Base-by-base conservation (phyloP, 805 yeast genomes). In the Metschnikowia koreensis region DNA sequence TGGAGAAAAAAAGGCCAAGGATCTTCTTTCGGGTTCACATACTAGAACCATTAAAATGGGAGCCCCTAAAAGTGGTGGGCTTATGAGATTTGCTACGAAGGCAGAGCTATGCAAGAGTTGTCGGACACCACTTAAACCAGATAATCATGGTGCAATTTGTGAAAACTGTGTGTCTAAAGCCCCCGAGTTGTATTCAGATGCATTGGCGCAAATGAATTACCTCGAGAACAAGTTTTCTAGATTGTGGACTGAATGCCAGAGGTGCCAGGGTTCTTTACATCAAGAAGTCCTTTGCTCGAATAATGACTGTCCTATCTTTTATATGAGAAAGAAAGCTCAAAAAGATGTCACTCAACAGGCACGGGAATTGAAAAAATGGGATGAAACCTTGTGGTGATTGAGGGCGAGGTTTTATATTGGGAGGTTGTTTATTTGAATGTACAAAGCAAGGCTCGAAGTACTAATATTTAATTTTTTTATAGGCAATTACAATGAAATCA, bases 211-310 rank as follows among this genome's bases (percentile, higher is more conserved):
- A 53, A 84, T 92, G 77, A 87, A 90, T 65, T 83, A 82, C 41
- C 70, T 93, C 53, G 97, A 94, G 65, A 80, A 82, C 53, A 85
- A 86, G 60, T 94, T 90, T 62, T 84, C 96, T 2, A 76, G 96
- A 57, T 72, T 94, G 56, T 94, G 99, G 99, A 93, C 98, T 0
- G 96, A 94, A 66, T 96, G 99, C 67, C 99, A 94, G 71, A 76
- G 97, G 53, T 94, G 99, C 68, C 97, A 96, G 61, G 98, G 98
- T 0, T 88, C 94, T 27, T 73, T 96, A 49, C 97, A 94, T 62
- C 97, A 91, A 69, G 98, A 94, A 60, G 98, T 94, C 3, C 74
- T 93, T 26, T 94, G 99, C 68, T 85, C 97, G 0, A 90, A 93
- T 59, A 91, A 92, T 59, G 98, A 94, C 68, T 94, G 99, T 72